These are phyloP conservation scores for Cetraspora pellucida DNA, from an alignment of 192 early-diverging fungal species.

Conservation along the genomic window DNA sequence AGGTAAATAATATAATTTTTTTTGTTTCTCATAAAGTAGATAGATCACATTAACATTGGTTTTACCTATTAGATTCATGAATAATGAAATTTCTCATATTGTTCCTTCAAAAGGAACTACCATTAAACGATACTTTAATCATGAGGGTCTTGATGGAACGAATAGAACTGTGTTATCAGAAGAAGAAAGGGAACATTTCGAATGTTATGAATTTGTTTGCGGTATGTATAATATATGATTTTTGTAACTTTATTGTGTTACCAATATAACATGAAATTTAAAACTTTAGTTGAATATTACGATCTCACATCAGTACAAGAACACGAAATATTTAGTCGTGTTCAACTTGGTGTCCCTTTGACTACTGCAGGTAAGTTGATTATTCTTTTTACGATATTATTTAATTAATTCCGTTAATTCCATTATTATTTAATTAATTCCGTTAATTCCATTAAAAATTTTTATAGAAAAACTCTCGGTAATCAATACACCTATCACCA, in stretches of 20 bases:
- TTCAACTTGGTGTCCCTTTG: conserved; percentile 38
- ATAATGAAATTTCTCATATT: conserved; percentile 36
- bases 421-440: background rate
- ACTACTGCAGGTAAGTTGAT: conserved; percentile 26
- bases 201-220: conserved; percentile 35
- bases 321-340: conserved; percentile 39
- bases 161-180: background rate
- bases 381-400: background rate
- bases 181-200: conserved; percentile 12
- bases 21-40: background rate
- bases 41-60: background rate
- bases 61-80: conserved; percentile 31
- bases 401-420: background rate
- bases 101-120: background rate
- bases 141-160: background rate
- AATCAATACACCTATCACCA: conserved; percentile 23
- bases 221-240: conserved; percentile 1
- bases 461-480: conserved; percentile 30
- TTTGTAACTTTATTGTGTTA: background rate
- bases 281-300: conserved; percentile 35
- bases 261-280: background rate
- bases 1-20: conserved; percentile 25
- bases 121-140: conserved; percentile 39
- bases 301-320: conserved; percentile 25
- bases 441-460: background rate